phyloP scores from a whole-genome alignment of 2,329 filamentous ascomycete species.

The Colletotrichum costaricense region DNA sequence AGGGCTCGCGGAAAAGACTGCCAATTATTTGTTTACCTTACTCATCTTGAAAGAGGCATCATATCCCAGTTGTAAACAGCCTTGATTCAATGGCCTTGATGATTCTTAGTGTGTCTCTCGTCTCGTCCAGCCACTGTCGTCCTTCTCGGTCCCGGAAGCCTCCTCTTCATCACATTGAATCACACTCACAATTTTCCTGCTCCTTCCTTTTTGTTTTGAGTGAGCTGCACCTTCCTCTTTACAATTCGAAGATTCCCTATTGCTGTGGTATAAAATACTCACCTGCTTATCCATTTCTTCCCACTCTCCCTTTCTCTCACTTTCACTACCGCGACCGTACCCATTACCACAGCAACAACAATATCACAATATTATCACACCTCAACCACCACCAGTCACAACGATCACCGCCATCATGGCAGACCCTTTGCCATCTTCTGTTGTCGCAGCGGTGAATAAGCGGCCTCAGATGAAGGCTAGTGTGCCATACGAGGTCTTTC shows the following conservation, averaged over 20 bases:
- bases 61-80: no score
- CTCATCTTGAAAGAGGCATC: no score
- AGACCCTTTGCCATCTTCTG: neutral
- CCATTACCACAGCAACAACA: neutral
- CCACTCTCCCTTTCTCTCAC: neutral
- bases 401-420: neutral
- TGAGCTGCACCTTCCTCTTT: neutral
- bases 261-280: neutral
- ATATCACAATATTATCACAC: neutral
- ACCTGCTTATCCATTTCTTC: neutral
- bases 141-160: neutral
- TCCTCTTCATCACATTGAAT: neutral
- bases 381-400: no score
- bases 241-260: neutral
- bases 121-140: neutral
- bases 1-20: no score
- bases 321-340: neutral
- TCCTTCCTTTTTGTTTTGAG: neutral
- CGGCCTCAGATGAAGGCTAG: neutral
- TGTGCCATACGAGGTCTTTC: neutral
- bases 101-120: neutral
- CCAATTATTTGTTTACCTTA: no score
- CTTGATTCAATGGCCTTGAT: neutral
- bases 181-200: neutral
- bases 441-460: neutral